phyloP scores from a whole-genome alignment of 2,329 filamentous ascomycete genomes.

The Hymenoscyphus fructigenus region DNA sequence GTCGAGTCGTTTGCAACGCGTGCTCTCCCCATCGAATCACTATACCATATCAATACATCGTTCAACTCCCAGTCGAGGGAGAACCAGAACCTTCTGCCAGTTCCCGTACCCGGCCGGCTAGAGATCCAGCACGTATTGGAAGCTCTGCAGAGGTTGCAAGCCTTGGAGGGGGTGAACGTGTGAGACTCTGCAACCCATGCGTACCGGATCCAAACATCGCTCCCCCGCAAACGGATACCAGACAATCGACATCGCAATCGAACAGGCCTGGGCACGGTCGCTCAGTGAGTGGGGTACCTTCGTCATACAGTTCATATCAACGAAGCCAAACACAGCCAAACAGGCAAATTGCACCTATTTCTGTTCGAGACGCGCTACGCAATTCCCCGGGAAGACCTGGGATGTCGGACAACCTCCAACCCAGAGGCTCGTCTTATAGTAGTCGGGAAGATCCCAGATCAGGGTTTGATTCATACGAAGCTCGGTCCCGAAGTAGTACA shows the following conservation, averaged over 20 bases:
- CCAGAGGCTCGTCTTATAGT: conserved; percentile 15
- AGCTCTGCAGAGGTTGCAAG: conserved; percentile 25
- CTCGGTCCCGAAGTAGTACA: conserved; percentile 31
- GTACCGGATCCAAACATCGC: conserved; percentile 67
- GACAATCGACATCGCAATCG: conserved; percentile 12
- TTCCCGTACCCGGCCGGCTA: conserved; percentile 14
- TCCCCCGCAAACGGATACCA: conserved; percentile 42
- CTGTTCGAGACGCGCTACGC: conserved; percentile 7
- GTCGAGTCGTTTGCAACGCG: conserved; percentile 81
- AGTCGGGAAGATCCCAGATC: conserved; percentile 15
- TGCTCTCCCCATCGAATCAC: conserved; percentile 95
- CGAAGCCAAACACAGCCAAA: conserved; percentile 5
- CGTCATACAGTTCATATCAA: conserved; percentile 14
- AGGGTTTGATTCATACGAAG: conserved; percentile 18
- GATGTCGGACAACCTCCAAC: conserved; percentile 7
- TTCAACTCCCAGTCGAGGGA: conserved; percentile 60
- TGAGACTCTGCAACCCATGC: conserved; percentile 70
- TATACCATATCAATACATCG: conserved; percentile 90
- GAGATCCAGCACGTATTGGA: conserved; percentile 23
- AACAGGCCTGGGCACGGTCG: conserved; percentile 19
- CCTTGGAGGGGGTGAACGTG: conserved; percentile 64
- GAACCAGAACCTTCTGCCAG: conserved; percentile 41
- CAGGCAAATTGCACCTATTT: conserved; percentile 10
- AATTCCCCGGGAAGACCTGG: conserved; percentile 15
- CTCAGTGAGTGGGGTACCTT: conserved; percentile 22